Conservation (phyloP, 192 early-diverging fungal species). For the Coemansia sp. region DNA sequence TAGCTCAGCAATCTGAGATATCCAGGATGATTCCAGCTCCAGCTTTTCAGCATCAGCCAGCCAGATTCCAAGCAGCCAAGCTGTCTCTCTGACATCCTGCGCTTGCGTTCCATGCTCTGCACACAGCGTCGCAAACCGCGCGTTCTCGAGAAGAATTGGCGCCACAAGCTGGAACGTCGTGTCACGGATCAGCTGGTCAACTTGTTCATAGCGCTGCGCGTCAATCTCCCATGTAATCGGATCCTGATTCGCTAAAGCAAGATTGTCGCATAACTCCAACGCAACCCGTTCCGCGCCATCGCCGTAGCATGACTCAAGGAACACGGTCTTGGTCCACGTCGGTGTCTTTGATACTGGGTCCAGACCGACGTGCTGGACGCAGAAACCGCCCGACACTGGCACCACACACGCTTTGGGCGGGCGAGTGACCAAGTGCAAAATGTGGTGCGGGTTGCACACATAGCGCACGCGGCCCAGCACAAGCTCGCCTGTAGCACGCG, state of each 20-base stretch:
- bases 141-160: constrained; percentile 10
- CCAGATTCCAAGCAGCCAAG: constrained; percentile 10
- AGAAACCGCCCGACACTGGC: not conserved
- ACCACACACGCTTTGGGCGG: not conserved
- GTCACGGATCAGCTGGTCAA: constrained; percentile 7
- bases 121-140: constrained; percentile 5
- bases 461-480: not conserved
- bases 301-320: not conserved
- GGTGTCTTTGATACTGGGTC: not conserved
- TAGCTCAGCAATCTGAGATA: not conserved
- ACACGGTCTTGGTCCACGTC: not conserved
- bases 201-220: constrained; percentile 8
- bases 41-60: not conserved
- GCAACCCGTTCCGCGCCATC: constrained; percentile 6
- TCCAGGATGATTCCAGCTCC: no score
- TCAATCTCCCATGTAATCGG: constrained; percentile 30
- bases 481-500: not conserved
- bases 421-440: constrained; percentile 22
- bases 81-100: not conserved
- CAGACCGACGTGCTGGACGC: constrained; percentile 8
- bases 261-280: not conserved
- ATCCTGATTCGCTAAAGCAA: not conserved
- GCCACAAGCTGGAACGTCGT: constrained; percentile 17
- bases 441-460: constrained; percentile 27
- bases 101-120: not conserved